Evolutionary conservation across 768 basidiomycete species (phyloP).

Genomic region (Russula earlei): DNA sequence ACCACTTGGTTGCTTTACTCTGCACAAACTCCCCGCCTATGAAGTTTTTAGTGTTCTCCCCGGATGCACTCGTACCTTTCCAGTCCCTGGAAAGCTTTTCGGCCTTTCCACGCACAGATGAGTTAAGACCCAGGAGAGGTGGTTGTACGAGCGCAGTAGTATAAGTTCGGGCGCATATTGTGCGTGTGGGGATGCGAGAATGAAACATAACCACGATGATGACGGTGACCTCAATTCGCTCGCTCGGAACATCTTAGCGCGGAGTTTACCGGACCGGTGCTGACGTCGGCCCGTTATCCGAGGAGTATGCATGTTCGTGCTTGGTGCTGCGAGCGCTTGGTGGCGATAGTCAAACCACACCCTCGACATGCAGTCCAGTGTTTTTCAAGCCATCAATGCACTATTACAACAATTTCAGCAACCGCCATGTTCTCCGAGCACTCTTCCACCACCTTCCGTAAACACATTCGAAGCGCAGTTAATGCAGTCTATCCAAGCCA

Average conservation of each 20-base stretch:
- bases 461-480: not conserved
- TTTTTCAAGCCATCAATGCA: not conserved
- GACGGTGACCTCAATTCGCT: no score
- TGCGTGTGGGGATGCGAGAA: slow-evolving; percentile 6
- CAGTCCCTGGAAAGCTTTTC: slow-evolving; percentile 65
- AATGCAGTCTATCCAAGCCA: not conserved
- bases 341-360: no score
- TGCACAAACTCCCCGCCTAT: slow-evolving; percentile 86
- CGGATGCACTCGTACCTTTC: slow-evolving; percentile 80
- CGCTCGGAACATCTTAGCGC: not conserved
- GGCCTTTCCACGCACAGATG: slow-evolving; percentile 50
- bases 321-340: no score
- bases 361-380: not conserved
- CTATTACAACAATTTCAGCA: slow-evolving; percentile 8
- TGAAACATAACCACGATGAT: not conserved
- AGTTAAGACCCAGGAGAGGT: slow-evolving; percentile 40
- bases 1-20: slow-evolving; percentile 68
- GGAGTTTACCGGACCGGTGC: not conserved
- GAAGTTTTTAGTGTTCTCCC: slow-evolving; percentile 86
- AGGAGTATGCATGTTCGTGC: no score
- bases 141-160: slow-evolving; percentile 23
- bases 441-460: not conserved
- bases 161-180: slow-evolving; percentile 20
- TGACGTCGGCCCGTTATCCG: not conserved
- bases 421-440: not conserved